Evolutionary conservation across 495 filamentous ascomycete species (phyloP).

Genomic region (Aspergillus ostianus): DNA sequence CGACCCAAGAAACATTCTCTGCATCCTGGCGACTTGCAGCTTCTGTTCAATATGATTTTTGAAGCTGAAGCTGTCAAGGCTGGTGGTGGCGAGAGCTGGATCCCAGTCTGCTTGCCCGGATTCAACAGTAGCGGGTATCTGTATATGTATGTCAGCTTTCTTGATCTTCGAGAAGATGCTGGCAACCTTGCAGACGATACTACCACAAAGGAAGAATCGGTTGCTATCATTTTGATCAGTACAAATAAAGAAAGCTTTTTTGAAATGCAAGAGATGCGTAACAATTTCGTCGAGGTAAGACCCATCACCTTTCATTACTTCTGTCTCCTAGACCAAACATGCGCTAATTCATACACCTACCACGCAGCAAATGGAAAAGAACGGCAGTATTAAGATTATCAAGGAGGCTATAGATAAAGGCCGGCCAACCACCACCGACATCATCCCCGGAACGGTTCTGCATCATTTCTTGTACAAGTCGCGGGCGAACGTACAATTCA

Average conservation of each 20-base stretch:
- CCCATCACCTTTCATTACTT: background rate
- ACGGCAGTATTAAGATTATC: conserved; percentile 71
- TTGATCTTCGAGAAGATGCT: conserved; percentile 47
- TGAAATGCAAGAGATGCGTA: conserved; percentile 80
- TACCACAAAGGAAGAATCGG: conserved; percentile 62
- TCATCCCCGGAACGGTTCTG: conserved; percentile 75
- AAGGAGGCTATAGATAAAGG: conserved; percentile 67
- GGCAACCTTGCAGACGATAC: conserved; percentile 30
- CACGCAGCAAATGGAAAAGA: conserved; percentile 64
- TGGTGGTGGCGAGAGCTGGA: conserved; percentile 95
- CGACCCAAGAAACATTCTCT: conserved; percentile 92
- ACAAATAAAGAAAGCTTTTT: conserved; percentile 91
- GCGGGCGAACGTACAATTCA: conserved; percentile 88
- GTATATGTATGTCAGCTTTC: conserved; percentile 98
- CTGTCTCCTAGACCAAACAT: too few species aligned
- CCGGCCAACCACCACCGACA: conserved; percentile 65
- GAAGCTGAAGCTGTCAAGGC: conserved; percentile 85
- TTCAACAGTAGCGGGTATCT: conserved; percentile 98
- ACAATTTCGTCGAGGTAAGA: conserved; percentile 66
- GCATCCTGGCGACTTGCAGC: conserved; percentile 91
- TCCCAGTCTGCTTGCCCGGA: conserved; percentile 90
- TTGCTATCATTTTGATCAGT: conserved; percentile 91
- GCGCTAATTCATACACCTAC: background rate
- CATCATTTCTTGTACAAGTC: conserved; percentile 96
- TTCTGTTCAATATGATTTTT: conserved; percentile 99